Conservation (phyloP, 257 asterid species). For the Forsythia viridissima region DNA sequence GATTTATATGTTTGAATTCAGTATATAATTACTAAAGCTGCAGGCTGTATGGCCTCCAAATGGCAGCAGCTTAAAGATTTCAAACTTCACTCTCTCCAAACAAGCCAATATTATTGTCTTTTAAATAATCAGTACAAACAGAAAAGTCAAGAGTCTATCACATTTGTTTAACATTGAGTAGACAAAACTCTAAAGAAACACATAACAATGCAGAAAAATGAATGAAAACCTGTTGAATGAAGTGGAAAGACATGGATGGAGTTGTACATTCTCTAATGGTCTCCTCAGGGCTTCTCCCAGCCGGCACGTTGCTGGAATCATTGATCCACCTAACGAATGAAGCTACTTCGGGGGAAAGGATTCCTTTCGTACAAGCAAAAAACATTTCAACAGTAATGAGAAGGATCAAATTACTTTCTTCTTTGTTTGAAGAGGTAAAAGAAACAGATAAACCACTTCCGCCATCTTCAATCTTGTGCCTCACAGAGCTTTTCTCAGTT, state of each 20-base stretch:
- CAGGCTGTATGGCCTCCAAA: conserved; percentile 67
- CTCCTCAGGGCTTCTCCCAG: conserved; percentile 63
- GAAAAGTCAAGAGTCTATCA: conserved; percentile 27
- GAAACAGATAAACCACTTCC: conserved; percentile 58
- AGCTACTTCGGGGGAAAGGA: conserved; percentile 38
- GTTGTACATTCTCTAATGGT: conserved; percentile 43
- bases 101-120: conserved; percentile 28
- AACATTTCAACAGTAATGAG: conserved; percentile 59
- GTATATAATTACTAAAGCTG: conserved; percentile 20
- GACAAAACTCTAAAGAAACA: neutral
- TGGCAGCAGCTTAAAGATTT: conserved; percentile 61
- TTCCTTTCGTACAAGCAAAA: conserved; percentile 48
- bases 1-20: conserved; percentile 14
- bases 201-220: conserved; percentile 24
- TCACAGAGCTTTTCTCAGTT: conserved; percentile 65
- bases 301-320: conserved; percentile 56
- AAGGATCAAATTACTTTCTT: conserved; percentile 58
- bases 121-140: conserved; percentile 48
- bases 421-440: conserved; percentile 75
- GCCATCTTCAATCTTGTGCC: conserved; percentile 70
- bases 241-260: conserved; percentile 43
- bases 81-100: conserved; percentile 33
- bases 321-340: conserved; percentile 54
- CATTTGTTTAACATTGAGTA: conserved; percentile 28
- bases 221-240: conserved; percentile 23